phyloP scores from a whole-genome alignment of 1,139 yeast genomes.

The Candida pseudoviswanathii region DNA sequence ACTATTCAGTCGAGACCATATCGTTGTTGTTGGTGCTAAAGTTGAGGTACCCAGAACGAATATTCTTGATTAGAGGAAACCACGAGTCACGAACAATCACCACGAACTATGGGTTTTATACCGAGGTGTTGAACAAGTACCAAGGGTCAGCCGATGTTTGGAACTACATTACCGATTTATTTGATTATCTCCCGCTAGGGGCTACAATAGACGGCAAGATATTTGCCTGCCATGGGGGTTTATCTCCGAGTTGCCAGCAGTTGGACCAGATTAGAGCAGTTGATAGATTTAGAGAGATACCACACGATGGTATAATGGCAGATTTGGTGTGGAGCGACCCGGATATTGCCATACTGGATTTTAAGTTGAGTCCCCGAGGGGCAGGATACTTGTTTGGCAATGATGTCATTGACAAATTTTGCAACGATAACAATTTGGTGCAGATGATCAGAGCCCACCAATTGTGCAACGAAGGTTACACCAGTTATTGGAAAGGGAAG shows the following conservation, averaged over 20 bases:
- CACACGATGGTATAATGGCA: conserved; percentile 99
- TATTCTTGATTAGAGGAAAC: conserved; percentile 84
- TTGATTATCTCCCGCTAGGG: conserved; percentile 86
- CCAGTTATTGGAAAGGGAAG: conserved; percentile 84
- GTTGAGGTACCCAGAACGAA: conserved; percentile 81
- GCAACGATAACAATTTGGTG: conserved; percentile 73
- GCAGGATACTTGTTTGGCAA: conserved; percentile 97
- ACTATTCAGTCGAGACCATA: conserved; percentile 90
- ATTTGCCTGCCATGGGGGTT: conserved; percentile 97
- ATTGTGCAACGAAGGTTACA: conserved; percentile 93
- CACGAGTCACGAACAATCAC: conserved; percentile 97
- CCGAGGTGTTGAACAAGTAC: conserved; percentile 90
- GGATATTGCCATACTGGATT: conserved; percentile 81
- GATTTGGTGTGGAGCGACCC: conserved; percentile 99
- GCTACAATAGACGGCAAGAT: conserved; percentile 91
- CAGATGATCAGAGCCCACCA: conserved; percentile 95
- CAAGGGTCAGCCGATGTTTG: conserved; percentile 78
- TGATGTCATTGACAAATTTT: conserved; percentile 85
- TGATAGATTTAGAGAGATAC: conserved; percentile 90
- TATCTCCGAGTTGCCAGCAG: conserved; percentile 92
- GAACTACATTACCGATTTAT: conserved; percentile 87
- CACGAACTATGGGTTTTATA: conserved; percentile 93
- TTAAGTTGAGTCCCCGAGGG: conserved; percentile 90
- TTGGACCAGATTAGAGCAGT: conserved; percentile 88
- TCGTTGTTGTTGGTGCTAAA: conserved; percentile 81